phyloP scores from a whole-genome alignment of 164 flowering plant genomes.

The Dillenia turbinata region DNA sequence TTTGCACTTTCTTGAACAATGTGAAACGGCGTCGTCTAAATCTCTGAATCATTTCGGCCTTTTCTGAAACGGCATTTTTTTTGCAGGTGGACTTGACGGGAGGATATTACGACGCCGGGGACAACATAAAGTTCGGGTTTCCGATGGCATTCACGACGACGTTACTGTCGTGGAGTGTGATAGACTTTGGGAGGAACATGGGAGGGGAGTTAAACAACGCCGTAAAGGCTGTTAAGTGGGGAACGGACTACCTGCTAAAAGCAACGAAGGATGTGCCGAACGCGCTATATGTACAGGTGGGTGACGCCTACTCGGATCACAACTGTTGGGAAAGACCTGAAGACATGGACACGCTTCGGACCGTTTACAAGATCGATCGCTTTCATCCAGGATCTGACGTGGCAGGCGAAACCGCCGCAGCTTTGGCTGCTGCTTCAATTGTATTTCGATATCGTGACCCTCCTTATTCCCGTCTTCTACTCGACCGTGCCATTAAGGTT shows the following conservation, averaged over 20 bases:
- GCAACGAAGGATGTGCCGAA: constrained; percentile 48
- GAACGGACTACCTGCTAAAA: constrained; percentile 72
- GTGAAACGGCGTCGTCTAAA: neutral
- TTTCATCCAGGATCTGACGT: constrained; percentile 87
- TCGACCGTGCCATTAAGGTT: constrained; percentile 64
- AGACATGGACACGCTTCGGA: constrained; percentile 86
- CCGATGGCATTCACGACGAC: constrained; percentile 95
- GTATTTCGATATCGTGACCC: constrained; percentile 69
- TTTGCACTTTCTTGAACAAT: neutral
- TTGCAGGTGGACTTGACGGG: constrained; percentile 71
- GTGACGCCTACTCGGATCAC: constrained; percentile 73
- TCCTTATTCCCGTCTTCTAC: constrained; percentile 58
- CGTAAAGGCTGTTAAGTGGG: constrained; percentile 69
- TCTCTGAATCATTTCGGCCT: too few species aligned
- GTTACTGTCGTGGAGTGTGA: constrained; percentile 77
- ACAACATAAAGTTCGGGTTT: constrained; percentile 88
- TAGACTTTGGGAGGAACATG: constrained; percentile 67
- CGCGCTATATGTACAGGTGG: constrained; percentile 67
- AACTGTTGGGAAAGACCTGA: constrained; percentile 95
- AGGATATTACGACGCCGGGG: constrained; percentile 96
- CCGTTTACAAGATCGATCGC: constrained; percentile 54
- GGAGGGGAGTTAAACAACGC: constrained; percentile 63
- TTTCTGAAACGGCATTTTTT: neutral
- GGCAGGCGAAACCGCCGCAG: constrained; percentile 95
- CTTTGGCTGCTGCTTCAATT: constrained; percentile 86